Conservation (phyloP, 805 yeast species). For the Alloascoidea africana region DNA sequence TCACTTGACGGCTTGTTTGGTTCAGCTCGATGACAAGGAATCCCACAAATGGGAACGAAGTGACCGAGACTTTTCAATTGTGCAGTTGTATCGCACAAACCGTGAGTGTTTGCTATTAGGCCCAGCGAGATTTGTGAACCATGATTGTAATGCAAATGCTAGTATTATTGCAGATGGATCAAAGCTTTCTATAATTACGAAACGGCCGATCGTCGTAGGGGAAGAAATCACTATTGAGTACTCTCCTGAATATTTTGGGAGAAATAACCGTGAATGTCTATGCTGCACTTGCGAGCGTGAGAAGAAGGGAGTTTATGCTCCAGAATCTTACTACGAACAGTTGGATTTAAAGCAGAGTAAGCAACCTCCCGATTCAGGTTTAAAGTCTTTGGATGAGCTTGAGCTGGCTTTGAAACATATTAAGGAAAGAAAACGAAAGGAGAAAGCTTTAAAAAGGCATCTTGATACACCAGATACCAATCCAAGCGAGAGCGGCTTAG, state of each 20-base stretch:
- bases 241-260: slow-evolving; percentile 27
- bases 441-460: neutral
- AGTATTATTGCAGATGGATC: slow-evolving; percentile 10
- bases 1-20: slow-evolving; percentile 14
- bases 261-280: slow-evolving; percentile 24
- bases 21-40: slow-evolving; percentile 11
- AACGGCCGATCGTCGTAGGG: slow-evolving; percentile 21
- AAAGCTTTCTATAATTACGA: slow-evolving; percentile 20
- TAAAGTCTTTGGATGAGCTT: neutral
- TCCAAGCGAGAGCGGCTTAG: neutral
- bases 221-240: slow-evolving; percentile 32
- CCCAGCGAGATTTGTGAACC: slow-evolving; percentile 32
- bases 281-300: slow-evolving; percentile 26
- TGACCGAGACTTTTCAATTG: slow-evolving; percentile 27
- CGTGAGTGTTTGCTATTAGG: slow-evolving; percentile 28
- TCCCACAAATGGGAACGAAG: slow-evolving; percentile 9
- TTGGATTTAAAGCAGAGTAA: slow-evolving; percentile 14
- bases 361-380: neutral
- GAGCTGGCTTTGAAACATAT: neutral
- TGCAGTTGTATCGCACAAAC: slow-evolving; percentile 20
- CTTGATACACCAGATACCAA: no score
- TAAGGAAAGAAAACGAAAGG: slow-evolving; percentile 3
- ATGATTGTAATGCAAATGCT: slow-evolving; percentile 28
- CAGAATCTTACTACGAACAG: slow-evolving; percentile 9
- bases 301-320: neutral